A percentile compares a stretch with the other conserved stretches of the same genome.
phyloP scores from a whole-genome alignment of 2,329 filamentous ascomycete species.

The Seiridium cupressi region DNA sequence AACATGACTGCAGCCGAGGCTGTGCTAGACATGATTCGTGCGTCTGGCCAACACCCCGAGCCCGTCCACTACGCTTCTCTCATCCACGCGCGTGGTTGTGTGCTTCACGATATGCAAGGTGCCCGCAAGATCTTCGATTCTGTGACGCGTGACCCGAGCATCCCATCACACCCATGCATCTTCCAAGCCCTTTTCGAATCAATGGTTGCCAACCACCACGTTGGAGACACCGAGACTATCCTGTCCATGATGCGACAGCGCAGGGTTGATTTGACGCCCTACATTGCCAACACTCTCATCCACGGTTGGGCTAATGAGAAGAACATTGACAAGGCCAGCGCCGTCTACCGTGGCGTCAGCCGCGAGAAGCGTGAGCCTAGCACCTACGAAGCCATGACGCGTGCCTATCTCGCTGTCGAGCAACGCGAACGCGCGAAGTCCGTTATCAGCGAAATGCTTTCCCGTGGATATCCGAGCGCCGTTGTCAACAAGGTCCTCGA shows the following conservation, averaged over 20 bases:
- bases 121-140: constrained; percentile 80
- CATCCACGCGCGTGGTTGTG: constrained; percentile 94
- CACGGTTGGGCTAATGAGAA: constrained; percentile 91
- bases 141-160: constrained; percentile 65
- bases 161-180: constrained; percentile 77
- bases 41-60: constrained; percentile 74
- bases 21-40: constrained; percentile 75
- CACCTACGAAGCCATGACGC: constrained; percentile 98
- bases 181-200: constrained; percentile 97
- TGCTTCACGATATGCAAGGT: constrained; percentile 84
- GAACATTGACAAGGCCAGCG: constrained; percentile 74
- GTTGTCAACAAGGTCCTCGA: constrained; percentile 94
- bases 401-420: constrained; percentile 83
- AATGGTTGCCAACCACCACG: constrained; percentile 91
- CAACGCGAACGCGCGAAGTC: constrained; percentile 72
- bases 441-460: constrained; percentile 87
- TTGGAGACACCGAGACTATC: constrained; percentile 71
- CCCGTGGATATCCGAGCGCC: constrained; percentile 84
- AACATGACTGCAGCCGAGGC: constrained; percentile 85
- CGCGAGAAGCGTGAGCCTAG: constrained; percentile 85
- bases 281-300: constrained; percentile 97
- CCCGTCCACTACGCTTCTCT: constrained; percentile 94
- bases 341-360: constrained; percentile 77
- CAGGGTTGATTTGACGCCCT: constrained; percentile 84
- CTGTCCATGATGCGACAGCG: constrained; percentile 73